Percentiles rank a stretch among this genome's conserved stretches.
phyloP scores from a whole-genome alignment of 2,329 filamentous ascomycete species.

The Kalmusia sp. region DNA sequence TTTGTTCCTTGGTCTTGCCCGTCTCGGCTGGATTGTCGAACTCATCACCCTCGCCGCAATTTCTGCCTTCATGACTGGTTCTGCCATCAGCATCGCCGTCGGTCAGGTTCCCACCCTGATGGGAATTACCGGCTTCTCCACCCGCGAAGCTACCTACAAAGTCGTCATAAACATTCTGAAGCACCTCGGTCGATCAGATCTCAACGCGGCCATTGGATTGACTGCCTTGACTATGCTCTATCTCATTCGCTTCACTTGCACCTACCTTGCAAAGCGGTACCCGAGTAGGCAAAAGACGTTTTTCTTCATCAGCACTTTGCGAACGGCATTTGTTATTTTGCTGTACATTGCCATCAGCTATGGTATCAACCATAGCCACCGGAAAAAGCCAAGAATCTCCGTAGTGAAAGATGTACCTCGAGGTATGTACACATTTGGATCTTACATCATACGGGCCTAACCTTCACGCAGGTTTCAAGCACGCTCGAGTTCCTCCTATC shows the following conservation, averaged over 20 bases:
- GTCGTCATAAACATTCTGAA: slow-evolving; percentile 85
- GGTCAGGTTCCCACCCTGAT: slow-evolving; percentile 85
- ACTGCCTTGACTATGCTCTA: slow-evolving; percentile 83
- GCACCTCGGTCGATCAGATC: slow-evolving; percentile 68
- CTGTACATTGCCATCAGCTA: slow-evolving; percentile 90
- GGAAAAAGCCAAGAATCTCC: slow-evolving; percentile 68
- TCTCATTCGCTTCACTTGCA: slow-evolving; percentile 67
- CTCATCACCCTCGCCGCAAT: slow-evolving; percentile 91
- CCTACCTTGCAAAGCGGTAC: slow-evolving; percentile 69
- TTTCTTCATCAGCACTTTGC: slow-evolving; percentile 87
- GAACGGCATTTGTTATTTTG: slow-evolving; percentile 87
- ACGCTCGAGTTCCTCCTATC: slow-evolving; percentile 76
- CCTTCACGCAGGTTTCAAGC: slow-evolving; percentile 70
- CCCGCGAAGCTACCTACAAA: slow-evolving; percentile 77
- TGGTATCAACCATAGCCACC: slow-evolving; percentile 73
- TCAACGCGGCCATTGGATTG: slow-evolving; percentile 84
- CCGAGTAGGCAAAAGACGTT: slow-evolving; percentile 74
- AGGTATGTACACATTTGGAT: too few relatives aligned
- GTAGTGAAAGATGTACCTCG: slow-evolving; percentile 80
- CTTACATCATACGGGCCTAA: slow-evolving; percentile 14
- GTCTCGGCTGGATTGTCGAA: slow-evolving; percentile 91
- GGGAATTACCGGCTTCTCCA: slow-evolving; percentile 78
- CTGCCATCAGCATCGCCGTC: slow-evolving; percentile 84
- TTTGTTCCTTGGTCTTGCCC: slow-evolving; percentile 77
- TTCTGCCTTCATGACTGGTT: slow-evolving; percentile 97